Evolutionary conservation across 768 basidiomycete genomes (phyloP), one percentile per base, ranked within the genome.

Genomic region (Leucocoprinus leucothites): DNA sequence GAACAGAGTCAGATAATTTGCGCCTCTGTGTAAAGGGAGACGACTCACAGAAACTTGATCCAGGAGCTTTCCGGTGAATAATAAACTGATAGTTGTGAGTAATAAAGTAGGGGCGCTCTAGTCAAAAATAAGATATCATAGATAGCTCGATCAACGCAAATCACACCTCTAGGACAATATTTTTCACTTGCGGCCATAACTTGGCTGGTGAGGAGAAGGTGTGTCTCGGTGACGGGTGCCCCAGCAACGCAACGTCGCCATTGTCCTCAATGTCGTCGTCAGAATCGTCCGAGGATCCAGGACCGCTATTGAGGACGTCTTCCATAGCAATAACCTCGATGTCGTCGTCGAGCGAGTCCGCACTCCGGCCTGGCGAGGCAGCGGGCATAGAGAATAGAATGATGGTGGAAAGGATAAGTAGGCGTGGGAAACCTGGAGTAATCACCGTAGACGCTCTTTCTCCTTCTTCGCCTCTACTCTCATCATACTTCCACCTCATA

Each of bases 31-130:
- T 26, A 57, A 46, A 35, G 44, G 26, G 6, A 3, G 9, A 13
- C 16, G n/a, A 73, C 81, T 58, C 58, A 94, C 92, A 52, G 94
- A 89, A 51, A 98, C 84, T 59, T 85, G 84, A 69, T 93, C 88
- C 26, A 99, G 72, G 1, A 98, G 79, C 66, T 94, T 87, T 14
- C 97, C 96, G 1, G 95, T 95, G 63, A 98, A 88, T 31, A 97
- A 74, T 42, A 94, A 76, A 8, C 94, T 91, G 14, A 92, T 63
- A 0, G 94, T 86, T 0, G 91, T 89, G 48, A 98, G 75, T 6
- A 97, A 73, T 24, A 99, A 77, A 14, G 93, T 90, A 1, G 96
- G 95, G 1, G 90, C 84, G 36, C 89, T 88, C 96, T 98, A 51
- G n/a, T 16, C 18, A 41, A 40, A 45, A 9, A 36, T 48, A 38